Percentiles rank a stretch among this genome's conserved stretches.
These are phyloP conservation scores for Mycosphaerella arachidis DNA, from an alignment of 2,329 filamentous ascomycete genomes.

Conservation along the genomic window DNA sequence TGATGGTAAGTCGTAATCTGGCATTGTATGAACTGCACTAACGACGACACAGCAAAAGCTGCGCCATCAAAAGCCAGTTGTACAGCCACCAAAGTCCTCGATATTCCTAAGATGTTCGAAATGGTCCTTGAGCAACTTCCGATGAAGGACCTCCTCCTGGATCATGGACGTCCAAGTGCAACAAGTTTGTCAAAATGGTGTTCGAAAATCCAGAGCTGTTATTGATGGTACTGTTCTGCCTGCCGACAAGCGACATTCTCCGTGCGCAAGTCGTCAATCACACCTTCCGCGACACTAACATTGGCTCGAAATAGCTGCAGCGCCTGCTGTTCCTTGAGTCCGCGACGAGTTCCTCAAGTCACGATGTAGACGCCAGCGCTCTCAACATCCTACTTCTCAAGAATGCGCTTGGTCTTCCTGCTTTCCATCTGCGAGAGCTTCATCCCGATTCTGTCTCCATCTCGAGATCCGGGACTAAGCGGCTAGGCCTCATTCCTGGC, in stretches of 20 bases:
- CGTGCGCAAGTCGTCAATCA: background rate
- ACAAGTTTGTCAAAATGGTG: background rate
- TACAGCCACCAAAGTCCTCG: background rate
- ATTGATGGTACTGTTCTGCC: background rate
- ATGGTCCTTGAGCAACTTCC: conserved; percentile 3
- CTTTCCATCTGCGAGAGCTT: background rate
- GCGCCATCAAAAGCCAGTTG: background rate
- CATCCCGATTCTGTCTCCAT: background rate
- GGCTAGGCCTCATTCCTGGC: background rate
- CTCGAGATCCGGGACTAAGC: background rate
- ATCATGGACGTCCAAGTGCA: background rate
- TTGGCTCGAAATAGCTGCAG: background rate
- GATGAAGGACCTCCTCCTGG: background rate
- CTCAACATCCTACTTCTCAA: background rate
- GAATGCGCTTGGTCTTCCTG: background rate
- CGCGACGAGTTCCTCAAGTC: too few species aligned
- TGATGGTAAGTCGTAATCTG: background rate
- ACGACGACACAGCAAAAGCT: background rate
- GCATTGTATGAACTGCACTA: background rate
- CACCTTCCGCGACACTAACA: conserved; percentile 1
- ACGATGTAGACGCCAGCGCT: too few species aligned
- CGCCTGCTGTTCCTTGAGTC: background rate
- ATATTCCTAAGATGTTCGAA: conserved; percentile 1
- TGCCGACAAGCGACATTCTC: background rate
- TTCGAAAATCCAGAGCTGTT: background rate